Percentiles rank a stretch among this genome's conserved stretches.
Conservation (phyloP, 2,329 filamentous ascomycete species). For the Apiospora malaysiana region DNA sequence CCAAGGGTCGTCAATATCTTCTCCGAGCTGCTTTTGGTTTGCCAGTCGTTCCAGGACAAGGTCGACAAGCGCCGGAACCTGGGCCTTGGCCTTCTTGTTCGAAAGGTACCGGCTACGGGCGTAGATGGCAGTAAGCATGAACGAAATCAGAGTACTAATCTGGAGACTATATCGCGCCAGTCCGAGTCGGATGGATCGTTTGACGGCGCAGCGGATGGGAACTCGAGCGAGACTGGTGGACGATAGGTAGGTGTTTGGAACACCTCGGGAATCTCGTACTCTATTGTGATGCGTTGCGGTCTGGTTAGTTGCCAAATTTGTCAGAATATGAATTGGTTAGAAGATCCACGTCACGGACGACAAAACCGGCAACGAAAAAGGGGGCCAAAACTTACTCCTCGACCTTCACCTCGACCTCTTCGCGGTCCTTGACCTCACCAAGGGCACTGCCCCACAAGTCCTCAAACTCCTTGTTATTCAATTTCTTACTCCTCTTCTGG, state of each 20-base stretch:
- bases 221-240: conserved; percentile 91
- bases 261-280: conserved; percentile 67
- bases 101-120: conserved; percentile 67
- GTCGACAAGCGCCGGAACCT: conserved; percentile 83
- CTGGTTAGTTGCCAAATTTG: conserved; percentile 79
- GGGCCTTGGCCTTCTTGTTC: conserved; percentile 68
- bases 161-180: conserved; percentile 87
- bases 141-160: conserved; percentile 70
- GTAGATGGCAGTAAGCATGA: conserved; percentile 63
- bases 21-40: conserved; percentile 77
- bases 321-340: conserved; percentile 50
- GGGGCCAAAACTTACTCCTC: conserved; percentile 44
- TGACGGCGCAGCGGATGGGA: conserved; percentile 83
- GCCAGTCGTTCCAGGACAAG: conserved; percentile 84
- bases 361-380: conserved; percentile 34
- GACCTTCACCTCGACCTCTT: conserved; percentile 61
- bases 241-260: conserved; percentile 70
- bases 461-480: conserved; percentile 89
- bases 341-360: conserved; percentile 24
- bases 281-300: conserved; percentile 74
- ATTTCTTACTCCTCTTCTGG: conserved; percentile 78
- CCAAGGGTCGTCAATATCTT: conserved; percentile 73
- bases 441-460: conserved; percentile 81
- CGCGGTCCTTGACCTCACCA: conserved; percentile 69
- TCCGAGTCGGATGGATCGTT: conserved; percentile 77